Evolutionary conservation across 352 stramenopile species (phyloP), one percentile per base, ranked within the genome.

Genomic region (Phytophthora idaei): DNA sequence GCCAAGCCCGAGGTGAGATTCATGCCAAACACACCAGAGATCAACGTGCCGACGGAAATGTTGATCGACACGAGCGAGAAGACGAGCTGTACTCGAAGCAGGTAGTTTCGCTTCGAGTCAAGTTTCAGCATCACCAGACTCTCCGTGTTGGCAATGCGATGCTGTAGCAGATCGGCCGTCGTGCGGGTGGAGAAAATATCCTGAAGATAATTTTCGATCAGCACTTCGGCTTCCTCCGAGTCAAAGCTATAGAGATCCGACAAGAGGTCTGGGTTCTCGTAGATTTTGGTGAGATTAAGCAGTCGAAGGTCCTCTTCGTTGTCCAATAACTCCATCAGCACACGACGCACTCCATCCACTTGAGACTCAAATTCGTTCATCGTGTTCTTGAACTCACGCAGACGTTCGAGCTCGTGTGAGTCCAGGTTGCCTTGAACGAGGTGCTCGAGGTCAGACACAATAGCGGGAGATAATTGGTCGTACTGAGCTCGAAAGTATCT

Each of bases 131-230:
- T 91, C n/a, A 93, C 83, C 21, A 93, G 61, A 45, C 77, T 90
- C 67, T 93, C 83, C 7, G 85, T 90, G 50, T 90, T 93, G 25
- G 81, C 76, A 50, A 93, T 92, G 36, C 85, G 81, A 46, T 90
- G 77, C 52, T 90, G 81, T 67, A 94, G 78, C 32, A 94, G 53
- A 25, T 67, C 75, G 2, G 78, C 83, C 65, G 91, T 89, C 1
- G 85, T 90, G 14, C 81, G 79, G 4, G 81, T 93, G 21, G 86
- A 86, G 66, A 90, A 87, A 36, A 94, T 94, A 42, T 94, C 85
- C 74, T 91, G 82, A 9, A 93, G 68, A 47, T 93, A 93, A 27
- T 83, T 90, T 59, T 93, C 82, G 58, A 93, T 80, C 45, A 93
- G 52, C n/a, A 85, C 80, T 73, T 92, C 84, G 21, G 81, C 84